Conservation (phyloP, 148 eudicot species). For the Silene uniflora region DNA sequence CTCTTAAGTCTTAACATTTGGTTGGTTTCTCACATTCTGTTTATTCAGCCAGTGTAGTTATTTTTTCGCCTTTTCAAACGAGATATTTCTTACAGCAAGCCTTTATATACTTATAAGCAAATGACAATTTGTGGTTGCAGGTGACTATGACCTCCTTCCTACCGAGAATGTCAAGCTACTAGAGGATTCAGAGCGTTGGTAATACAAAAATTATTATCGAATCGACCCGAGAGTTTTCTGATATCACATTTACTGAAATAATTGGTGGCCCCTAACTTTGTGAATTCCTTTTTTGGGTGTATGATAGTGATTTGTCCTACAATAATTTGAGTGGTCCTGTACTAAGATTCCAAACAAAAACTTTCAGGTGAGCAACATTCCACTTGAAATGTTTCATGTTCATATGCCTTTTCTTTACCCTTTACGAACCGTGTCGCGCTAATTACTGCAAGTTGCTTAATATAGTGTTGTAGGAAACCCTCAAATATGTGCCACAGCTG, state of each 20-base stretch:
- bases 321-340: conserved; percentile 91
- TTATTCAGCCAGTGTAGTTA: background rate
- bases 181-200: background rate
- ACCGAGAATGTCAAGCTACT: background rate
- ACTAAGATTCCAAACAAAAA: conserved; percentile 69
- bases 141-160: background rate
- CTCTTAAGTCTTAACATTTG: too few relatives aligned
- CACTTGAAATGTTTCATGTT: background rate
- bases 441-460: conserved; percentile 13
- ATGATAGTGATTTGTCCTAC: conserved; percentile 79
- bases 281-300: conserved; percentile 10
- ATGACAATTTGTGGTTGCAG: conserved; percentile 7
- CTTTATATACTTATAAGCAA: background rate
- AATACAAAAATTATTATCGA: too few relatives aligned
- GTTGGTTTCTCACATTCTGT: conserved; percentile 7
- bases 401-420: background rate
- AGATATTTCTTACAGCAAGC: background rate
- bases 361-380: conserved; percentile 59
- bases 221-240: background rate
- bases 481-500: conserved; percentile 72
- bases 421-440: background rate
- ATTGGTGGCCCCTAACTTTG: background rate
- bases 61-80: background rate
- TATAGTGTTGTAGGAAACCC: conserved; percentile 77
- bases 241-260: background rate